phyloP scores from a whole-genome alignment of 1,284 basidiomycete genomes.

The Malassezia furfur region DNA sequence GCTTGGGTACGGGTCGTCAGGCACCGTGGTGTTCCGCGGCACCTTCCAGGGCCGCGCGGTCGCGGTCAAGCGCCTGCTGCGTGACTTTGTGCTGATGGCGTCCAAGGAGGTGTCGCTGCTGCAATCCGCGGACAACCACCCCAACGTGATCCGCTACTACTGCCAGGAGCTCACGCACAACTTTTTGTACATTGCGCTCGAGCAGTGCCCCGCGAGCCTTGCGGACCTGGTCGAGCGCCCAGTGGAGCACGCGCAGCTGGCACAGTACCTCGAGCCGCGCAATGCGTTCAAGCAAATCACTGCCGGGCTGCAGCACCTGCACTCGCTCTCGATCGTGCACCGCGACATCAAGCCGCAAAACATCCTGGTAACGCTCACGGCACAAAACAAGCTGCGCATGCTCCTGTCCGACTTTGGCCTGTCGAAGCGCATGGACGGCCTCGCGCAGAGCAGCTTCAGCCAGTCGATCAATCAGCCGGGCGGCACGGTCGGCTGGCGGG shows the following conservation, averaged over 20 bases:
- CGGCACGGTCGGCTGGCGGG: constrained; percentile 46
- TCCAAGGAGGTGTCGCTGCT: constrained; percentile 86
- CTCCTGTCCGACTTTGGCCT: constrained; percentile 47
- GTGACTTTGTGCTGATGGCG: constrained; percentile 89
- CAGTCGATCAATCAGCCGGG: constrained; percentile 45
- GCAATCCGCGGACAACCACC: constrained; percentile 84
- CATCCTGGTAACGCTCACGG: constrained; percentile 61
- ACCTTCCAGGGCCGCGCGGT: constrained; percentile 90
- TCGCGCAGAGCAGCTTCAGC: constrained; percentile 42
- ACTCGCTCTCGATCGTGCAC: constrained; percentile 90
- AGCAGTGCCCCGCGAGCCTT: constrained; percentile 86
- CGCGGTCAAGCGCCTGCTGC: constrained; percentile 87
- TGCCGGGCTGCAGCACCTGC: constrained; percentile 76
- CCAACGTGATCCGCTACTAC: constrained; percentile 92
- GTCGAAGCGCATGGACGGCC: constrained; percentile 40
- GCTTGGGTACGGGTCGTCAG: constrained; percentile 77
- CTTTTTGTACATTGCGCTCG: constrained; percentile 94
- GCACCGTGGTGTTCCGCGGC: constrained; percentile 86
- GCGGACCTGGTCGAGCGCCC: constrained; percentile 74
- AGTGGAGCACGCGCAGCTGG: constrained; percentile 30
- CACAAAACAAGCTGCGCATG: constrained; percentile 39
- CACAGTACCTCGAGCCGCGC: constrained; percentile 58
- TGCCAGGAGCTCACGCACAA: constrained; percentile 71
- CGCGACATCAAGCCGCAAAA: constrained; percentile 98
- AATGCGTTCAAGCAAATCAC: constrained; percentile 78